phyloP scores from a whole-genome alignment of 305 asterid genomes.

The Fraxinus sp. region DNA sequence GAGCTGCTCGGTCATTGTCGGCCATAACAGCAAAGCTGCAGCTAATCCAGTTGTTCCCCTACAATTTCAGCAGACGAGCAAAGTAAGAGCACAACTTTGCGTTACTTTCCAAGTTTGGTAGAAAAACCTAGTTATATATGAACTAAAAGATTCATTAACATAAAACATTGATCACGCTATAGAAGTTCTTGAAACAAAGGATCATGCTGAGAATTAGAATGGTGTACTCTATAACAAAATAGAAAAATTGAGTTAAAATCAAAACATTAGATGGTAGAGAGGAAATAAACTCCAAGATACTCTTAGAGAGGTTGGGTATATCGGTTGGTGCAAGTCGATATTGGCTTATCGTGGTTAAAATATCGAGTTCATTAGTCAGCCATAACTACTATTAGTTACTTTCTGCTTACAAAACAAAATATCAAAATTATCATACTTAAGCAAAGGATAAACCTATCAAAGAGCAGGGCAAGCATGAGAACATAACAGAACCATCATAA shows the following conservation, averaged over 20 bases:
- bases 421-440: neutral
- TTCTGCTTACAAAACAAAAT: neutral
- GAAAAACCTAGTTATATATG: neutral
- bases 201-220: neutral
- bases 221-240: neutral
- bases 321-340: neutral
- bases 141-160: too few relatives aligned
- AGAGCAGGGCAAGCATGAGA: neutral
- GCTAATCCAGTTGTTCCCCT: conserved; percentile 74
- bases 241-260: neutral
- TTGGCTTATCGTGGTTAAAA: neutral
- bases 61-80: conserved; percentile 9
- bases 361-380: neutral
- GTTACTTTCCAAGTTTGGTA: neutral
- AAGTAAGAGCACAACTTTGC: neutral
- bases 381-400: neutral
- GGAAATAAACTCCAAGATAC: neutral
- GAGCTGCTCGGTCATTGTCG: conserved; percentile 64
- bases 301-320: neutral
- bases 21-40: conserved; percentile 65
- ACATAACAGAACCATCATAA: neutral
- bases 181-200: neutral
- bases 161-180: neutral
- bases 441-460: neutral
- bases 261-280: neutral